Evolutionary conservation across 106 monocot genomes (phyloP), one percentile per base, ranked within the genome.

Genomic region (Acanthochlamys bracteata): DNA sequence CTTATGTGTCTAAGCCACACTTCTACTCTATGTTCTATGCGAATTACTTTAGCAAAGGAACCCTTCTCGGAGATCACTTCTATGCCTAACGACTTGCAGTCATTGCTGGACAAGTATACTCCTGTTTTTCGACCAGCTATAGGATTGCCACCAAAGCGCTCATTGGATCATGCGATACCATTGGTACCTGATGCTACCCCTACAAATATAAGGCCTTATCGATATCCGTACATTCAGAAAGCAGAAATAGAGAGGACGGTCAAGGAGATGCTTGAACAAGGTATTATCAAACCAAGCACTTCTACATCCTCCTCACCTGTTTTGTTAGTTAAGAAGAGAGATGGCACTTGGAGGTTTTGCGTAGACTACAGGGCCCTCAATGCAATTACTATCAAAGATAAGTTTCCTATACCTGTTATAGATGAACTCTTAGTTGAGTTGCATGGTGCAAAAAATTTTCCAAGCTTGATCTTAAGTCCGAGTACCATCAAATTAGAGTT

Each of bases 381-480:
- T n/a, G 25, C 21, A 2, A 27, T 65, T 25, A 64, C 64, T 3
- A 21, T 64, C 11, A 64, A 64, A 21, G 59, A 59, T 26, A 23
- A 49, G 6, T 69, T 69, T 27, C 69, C 69, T 15, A 69, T 69
- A 19, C 59, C 71, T 0, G 53, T 41, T 4, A 23, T 63, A 13
- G 71, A 71, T 20, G 71, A 62, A 53, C 61, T 71, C 21, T 20
- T 71, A 10, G 71, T 63, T 24, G 63, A 71, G 14, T 40, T 63
- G 25, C 40, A 54, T 23, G 20, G 53, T 8, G 53, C 62, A 26
- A 0, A 0, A 0, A 8, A 53, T 12, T 71, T 24, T 63, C 71
- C 16, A 71, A 71, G 39, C 8, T 71, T 4, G 71, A 71, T 41
- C 53, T 71, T 0, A 19, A 53, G 0, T 13, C 54, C 4, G 61